Base-by-base conservation (phyloP, 371 early-diverging fungal species). In the Blakeslea trispora region DNA sequence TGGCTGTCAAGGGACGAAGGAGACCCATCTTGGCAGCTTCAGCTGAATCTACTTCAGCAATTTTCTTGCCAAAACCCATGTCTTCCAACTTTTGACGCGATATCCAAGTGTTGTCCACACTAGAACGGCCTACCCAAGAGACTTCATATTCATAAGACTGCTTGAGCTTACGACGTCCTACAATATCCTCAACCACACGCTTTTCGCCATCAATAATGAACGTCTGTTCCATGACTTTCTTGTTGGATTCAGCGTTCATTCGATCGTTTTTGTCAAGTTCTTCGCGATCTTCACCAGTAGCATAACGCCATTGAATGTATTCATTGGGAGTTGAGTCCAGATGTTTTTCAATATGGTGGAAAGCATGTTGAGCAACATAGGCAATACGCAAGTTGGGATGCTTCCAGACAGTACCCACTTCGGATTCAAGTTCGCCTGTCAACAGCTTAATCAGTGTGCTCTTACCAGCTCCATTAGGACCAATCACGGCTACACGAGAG, bases 351-450 rank as follows among this genome's bases (percentile, higher is more conserved):
- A 86, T 77, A 61, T 88, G 88, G 64, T 90, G 89, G 86, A 88
- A 86, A 53, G 88, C 86, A 57, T 90, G 88, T 73, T 91, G 92
- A 35, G 91, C 87, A 56, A 90, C 89, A 64, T 90, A 91, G 50
- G 84, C 89, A 56, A 85, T 78, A 68, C 88, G 85, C 61, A 85
- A 64, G 72, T 81, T 81, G 48, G 83, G 83, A 53, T 89, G 77
- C 61, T 69, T 73, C 77, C 77, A 73, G 54, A 76, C 74, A 18
- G 65, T 60, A 57, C 77, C 77, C 24, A 55, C 32, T 15, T 68
- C 69, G 24, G 77, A 55, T 32, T 71, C 77, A 31, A 73, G 63
- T 43, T 75, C 88, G 63, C 90, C 90, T 48, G 90, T 87, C 61
- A 94, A 61, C 18, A 91, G 64, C 81, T 94, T 94, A 80, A 94